Evolutionary conservation across 2,329 filamentous ascomycete genomes (phyloP).

Genomic region (Elsinoe arachidis): DNA sequence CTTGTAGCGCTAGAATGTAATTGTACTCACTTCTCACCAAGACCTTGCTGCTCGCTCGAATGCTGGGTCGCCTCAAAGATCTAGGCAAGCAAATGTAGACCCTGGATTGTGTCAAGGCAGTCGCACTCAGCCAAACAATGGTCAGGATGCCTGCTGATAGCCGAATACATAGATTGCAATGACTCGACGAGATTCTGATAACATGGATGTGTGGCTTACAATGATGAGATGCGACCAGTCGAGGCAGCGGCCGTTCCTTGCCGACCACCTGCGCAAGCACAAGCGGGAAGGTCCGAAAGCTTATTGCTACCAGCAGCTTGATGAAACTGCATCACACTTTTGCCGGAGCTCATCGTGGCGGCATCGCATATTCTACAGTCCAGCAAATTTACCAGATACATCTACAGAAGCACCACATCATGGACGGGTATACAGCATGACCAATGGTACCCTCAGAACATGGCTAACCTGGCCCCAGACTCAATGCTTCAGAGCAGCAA

Average conservation of each 20-base stretch:
- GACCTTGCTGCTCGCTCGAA: too few species aligned
- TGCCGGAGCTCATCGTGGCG: neutral
- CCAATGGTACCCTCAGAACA: neutral
- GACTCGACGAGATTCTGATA: neutral
- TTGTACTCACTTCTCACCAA: neutral
- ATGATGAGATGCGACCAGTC: neutral
- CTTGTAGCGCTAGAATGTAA: neutral
- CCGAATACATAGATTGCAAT: too few species aligned
- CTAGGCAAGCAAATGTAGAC: too few species aligned
- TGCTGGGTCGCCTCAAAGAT: too few species aligned
- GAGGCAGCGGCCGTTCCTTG: conserved; percentile 1
- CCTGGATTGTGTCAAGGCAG: too few species aligned
- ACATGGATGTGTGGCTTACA: neutral
- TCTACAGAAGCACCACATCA: neutral
- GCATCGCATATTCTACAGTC: neutral
- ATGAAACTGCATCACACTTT: neutral
- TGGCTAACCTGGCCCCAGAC: conserved; percentile 37
- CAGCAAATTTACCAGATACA: neutral
- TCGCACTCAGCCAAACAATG: too few species aligned
- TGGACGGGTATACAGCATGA: conserved; percentile 3
- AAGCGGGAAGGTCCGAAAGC: neutral
- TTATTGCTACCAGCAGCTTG: neutral
- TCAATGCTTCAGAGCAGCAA: conserved; percentile 74
- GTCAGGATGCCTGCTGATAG: too few species aligned
- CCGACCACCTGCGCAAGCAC: neutral